These are phyloP conservation scores for Corchorus olitorius DNA, from an alignment of 345 rosid species.

Conservation along the genomic window DNA sequence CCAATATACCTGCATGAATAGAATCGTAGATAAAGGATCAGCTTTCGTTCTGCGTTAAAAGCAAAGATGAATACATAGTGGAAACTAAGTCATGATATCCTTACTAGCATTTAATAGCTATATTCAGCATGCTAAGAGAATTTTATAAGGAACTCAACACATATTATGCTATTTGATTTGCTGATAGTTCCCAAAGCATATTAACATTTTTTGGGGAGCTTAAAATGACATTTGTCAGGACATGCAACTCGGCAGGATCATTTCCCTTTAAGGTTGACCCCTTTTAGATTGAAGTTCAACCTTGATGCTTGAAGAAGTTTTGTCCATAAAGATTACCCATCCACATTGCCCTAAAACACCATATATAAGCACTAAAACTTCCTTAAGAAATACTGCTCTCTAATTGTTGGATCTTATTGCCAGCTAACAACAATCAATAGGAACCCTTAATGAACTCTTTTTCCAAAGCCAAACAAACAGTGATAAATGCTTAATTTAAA, in stretches of 20 bases:
- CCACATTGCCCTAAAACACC: background rate
- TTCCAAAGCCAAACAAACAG: background rate
- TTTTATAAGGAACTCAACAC: background rate
- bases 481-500: background rate
- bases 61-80: background rate
- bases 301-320: background rate
- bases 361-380: background rate
- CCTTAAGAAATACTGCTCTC: background rate
- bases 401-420: background rate
- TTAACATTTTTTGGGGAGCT: background rate
- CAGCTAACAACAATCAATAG: background rate
- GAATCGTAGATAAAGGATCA: background rate
- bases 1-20: slow-evolving; percentile 23
- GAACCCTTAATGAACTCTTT: background rate
- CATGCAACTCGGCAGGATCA: background rate
- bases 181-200: background rate
- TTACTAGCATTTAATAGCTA: background rate
- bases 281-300: background rate
- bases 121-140: background rate
- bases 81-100: background rate
- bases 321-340: background rate
- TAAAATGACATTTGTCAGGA: background rate
- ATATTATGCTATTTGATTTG: background rate
- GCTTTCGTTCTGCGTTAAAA: background rate
- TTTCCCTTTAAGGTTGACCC: background rate